Conservation (phyloP, 345 rosid species). For the Mallotus nudiflorus region DNA sequence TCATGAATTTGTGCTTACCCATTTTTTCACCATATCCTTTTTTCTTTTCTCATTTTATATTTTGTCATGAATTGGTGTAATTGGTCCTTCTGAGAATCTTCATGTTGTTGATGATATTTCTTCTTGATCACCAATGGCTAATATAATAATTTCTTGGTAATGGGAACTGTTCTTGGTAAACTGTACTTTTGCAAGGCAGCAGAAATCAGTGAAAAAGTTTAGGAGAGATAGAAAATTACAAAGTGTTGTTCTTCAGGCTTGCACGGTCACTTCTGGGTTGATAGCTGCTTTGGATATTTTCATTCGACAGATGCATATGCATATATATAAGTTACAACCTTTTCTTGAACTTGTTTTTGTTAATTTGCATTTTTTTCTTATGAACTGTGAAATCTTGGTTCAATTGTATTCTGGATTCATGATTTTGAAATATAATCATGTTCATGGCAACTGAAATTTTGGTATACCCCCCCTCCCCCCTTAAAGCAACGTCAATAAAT, state of each 20-base stretch:
- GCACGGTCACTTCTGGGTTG: slow-evolving; percentile 66
- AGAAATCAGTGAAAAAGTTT: slow-evolving; percentile 50
- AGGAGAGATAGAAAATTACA: slow-evolving; percentile 28
- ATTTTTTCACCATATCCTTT: no score
- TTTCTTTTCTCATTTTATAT: no score
- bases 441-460: background rate
- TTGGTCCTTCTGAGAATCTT: no score
- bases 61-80: no score
- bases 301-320: slow-evolving; percentile 74
- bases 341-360: background rate
- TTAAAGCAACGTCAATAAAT: background rate
- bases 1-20: no score
- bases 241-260: slow-evolving; percentile 73
- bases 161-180: no score
- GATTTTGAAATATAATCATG: background rate
- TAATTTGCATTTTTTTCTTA: background rate
- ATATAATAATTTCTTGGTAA: no score
- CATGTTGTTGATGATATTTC: no score
- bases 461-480: background rate
- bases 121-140: no score
- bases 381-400: background rate
- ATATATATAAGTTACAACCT: background rate
- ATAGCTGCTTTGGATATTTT: slow-evolving; percentile 64
- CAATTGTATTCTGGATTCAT: background rate
- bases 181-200: slow-evolving; percentile 42